These are phyloP conservation scores for Verbascum thapsus DNA, from an alignment of 257 asterid species.

Conservation along the genomic window DNA sequence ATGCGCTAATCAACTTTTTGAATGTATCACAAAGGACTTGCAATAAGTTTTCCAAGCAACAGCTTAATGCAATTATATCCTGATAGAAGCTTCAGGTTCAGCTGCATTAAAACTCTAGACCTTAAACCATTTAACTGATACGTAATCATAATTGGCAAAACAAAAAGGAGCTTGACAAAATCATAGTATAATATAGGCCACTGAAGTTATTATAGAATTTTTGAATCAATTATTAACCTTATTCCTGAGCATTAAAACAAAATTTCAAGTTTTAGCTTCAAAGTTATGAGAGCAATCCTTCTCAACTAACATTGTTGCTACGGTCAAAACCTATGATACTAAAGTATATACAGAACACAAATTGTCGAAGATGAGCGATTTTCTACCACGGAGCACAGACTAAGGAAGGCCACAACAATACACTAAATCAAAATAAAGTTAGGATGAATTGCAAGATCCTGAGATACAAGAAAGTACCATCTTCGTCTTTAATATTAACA, in stretches of 20 bases:
- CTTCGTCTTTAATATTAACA: constrained; percentile 77
- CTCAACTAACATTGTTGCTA: not conserved
- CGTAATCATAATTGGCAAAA: not conserved
- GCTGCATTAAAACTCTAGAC: not conserved
- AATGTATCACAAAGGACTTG: not conserved
- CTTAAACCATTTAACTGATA: no score
- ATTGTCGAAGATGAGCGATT: not conserved
- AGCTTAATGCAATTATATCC: no score
- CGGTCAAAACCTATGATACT: not conserved
- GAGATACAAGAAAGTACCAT: constrained; percentile 47
- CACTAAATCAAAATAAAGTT: no score
- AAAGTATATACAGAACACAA: not conserved
- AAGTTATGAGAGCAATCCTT: not conserved
- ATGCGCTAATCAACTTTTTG: not conserved
- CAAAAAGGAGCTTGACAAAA: no score
- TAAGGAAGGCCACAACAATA: no score
- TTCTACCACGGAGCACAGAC: no score
- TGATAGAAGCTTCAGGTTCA: no score
- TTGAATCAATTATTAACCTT: not conserved
- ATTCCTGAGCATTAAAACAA: not conserved
- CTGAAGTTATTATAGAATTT: no score
- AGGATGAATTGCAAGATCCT: no score
- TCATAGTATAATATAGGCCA: no score
- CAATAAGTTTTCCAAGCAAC: not conserved
- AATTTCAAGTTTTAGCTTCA: not conserved